Conservation (phyloP, 106 monocot species). For the Allium cepa region DNA sequence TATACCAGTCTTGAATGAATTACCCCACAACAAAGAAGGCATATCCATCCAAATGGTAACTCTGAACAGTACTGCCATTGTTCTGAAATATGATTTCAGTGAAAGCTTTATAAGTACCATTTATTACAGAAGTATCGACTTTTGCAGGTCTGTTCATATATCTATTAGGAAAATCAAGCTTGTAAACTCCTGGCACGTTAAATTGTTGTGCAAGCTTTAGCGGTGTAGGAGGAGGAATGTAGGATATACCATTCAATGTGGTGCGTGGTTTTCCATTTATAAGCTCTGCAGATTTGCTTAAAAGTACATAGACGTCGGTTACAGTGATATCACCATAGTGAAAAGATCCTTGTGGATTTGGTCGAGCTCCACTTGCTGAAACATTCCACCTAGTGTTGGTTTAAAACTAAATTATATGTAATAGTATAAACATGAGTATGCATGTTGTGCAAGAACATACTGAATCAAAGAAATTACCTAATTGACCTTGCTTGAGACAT, state of each 20-base stretch:
- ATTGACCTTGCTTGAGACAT: conserved; percentile 96
- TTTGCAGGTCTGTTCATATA: conserved; percentile 82
- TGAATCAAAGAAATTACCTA: conserved; percentile 29
- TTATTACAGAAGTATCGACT: conserved; percentile 84
- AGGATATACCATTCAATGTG: conserved; percentile 94
- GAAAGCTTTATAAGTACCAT: conserved; percentile 90
- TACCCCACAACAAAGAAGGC: conserved; percentile 99
- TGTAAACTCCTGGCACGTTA: conserved; percentile 81
- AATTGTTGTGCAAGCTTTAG: conserved; percentile 89
- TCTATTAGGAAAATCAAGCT: conserved; percentile 85
- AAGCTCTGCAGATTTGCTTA: conserved; percentile 55
- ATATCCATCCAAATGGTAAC: conserved; percentile 95
- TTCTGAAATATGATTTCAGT: conserved; percentile 95
- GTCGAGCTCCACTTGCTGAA: conserved; percentile 86
- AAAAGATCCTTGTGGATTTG: conserved; percentile 98
- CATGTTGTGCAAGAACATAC: too few relatives aligned
- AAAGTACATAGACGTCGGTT: conserved; percentile 75
- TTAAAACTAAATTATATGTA: conserved; percentile 10
- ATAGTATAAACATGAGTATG: neutral
- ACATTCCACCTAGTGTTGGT: conserved; percentile 78
- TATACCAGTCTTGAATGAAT: neutral
- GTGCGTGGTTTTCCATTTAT: conserved; percentile 58
- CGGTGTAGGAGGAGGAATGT: conserved; percentile 77
- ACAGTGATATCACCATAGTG: conserved; percentile 88
- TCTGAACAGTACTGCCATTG: conserved; percentile 69